Evolutionary conservation across 148 eudicot species (phyloP), one percentile per base, ranked within the genome.

Genomic region (Limonium bicolor): DNA sequence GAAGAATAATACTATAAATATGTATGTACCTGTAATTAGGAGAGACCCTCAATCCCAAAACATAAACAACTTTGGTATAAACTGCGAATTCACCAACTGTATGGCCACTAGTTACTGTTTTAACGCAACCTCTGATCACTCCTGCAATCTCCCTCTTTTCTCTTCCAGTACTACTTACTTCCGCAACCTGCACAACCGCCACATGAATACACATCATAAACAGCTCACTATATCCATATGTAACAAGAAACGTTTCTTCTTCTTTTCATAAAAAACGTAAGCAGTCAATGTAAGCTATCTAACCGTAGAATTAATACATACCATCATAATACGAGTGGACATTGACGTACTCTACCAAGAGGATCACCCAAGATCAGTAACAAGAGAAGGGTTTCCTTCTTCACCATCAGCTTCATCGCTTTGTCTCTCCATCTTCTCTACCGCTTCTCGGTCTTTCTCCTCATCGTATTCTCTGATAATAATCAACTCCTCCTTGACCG

Each of bases 321-420:
- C 95, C 76, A 85, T 69, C 95, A 85, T 85, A 41, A 77, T 34
- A 17, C 66, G 69, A 5, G 34, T 17, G 1, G 68, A 45, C 40
- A 72, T 38, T 66, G 63, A 22, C 86, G 82, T 4, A 85, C 62
- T 4, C 95, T 63, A 18, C 70, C 61, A 42, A 74, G 46, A 27
- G 95, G 95, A 43, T 85, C 95, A 25, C 86, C 90, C 68, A 46
- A 65, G 73, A 50, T 80, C 79, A 38, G 95, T 85, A 27, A 73
- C 61, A n/a, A 85, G 67, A 0, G 71, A 48, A 51, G 78, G 69
- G 43, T 73, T 62, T 14, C 81, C 80, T 25, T 47, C 56, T 30
- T 74, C 66, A 3, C 85, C 77, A 30, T 80, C 63, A n/a, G n/a
- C n/a, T n/a, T n/a, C n/a, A 51, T 85, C 95, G 37, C 90, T 76